Base-by-base conservation (phyloP, 1,284 basidiomycete species). In the Tetrapyrgos nigripes region DNA sequence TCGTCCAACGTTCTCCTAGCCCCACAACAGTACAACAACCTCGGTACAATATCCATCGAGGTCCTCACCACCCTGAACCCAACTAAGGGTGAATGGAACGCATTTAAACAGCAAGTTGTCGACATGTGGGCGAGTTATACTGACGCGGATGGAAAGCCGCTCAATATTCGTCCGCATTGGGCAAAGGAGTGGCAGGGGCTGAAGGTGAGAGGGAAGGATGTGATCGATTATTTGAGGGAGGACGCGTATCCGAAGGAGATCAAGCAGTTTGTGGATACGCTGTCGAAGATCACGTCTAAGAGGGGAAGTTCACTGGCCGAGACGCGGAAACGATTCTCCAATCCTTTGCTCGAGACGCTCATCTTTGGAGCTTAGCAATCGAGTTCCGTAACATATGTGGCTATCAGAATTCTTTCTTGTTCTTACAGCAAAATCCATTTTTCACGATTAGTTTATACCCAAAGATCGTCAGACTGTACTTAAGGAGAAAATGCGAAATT, bases 111-210 rank as follows among this genome's bases (percentile, higher is more conserved):
- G 53, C 31, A 59, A 44, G 50, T 62, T n/a, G 35, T 52, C 21
- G 56, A 58, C 17, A 51, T 58, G 51, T 61, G 60, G 60, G 57
- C 58, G 46, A 52, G 49, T 29, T 51, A 53, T 2, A 57, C 48
- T 10, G 57, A 62, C 23, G 49, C 48, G 47, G 40, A 62, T 28
- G 60, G 57, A 23, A 33, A 43, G 44, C 49, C 50, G 31, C 44
- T 62, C 52, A 62, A 62, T 45, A 53, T 55, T 23, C 57, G 60
- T 8, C 60, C 60, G 43, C 60, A 62, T 46, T 62, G 60, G 60
- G 57, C 60, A 37, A 62, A 62, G 50, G 51, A 62, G 53, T 62
- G 57, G 60, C 56, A 56, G 27, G 53, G 53, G 27, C 43, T 62
- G 47, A 57, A 53, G 45, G 57, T 58, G 28, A 50, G 53, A 37